phyloP scores from a whole-genome alignment of 768 basidiomycete species.

The Leccinum subtestaceum region DNA sequence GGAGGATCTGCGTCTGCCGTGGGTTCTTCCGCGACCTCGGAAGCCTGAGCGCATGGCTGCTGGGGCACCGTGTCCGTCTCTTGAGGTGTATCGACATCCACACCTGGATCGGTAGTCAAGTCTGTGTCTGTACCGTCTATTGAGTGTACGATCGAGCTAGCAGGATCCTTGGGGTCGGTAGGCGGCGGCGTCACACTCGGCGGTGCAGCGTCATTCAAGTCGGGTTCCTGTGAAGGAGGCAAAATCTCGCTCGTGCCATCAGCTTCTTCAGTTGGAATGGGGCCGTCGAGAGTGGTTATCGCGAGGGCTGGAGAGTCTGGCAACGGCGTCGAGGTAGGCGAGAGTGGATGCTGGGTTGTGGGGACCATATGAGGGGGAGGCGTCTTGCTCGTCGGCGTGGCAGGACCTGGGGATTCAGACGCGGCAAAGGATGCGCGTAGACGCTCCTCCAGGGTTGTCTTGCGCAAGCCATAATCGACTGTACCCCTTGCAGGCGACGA shows the following conservation, averaged over 20 bases:
- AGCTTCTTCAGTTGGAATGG: constrained; percentile 3
- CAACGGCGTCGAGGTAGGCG: constrained; percentile 43
- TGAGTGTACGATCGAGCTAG: not conserved
- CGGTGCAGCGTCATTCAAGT: not conserved
- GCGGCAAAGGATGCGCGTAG: constrained; percentile 62
- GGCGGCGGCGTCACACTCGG: not conserved
- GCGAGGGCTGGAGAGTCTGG: constrained; percentile 37
- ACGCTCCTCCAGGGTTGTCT: constrained; percentile 72
- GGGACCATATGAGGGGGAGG: constrained; percentile 33
- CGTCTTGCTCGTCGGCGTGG: constrained; percentile 44
- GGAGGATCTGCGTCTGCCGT: not conserved
- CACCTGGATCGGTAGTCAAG: not conserved
- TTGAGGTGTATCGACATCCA: not conserved
- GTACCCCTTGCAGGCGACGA: constrained; percentile 16
- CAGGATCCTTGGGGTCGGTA: not conserved
- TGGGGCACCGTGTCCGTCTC: not conserved
- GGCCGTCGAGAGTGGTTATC: not conserved
- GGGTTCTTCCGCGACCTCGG: not conserved
- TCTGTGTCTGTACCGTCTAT: not conserved
- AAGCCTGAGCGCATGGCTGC: not conserved
- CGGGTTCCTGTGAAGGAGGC: constrained; percentile 1
- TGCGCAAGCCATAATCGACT: constrained; percentile 34
- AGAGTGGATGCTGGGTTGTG: constrained; percentile 35
- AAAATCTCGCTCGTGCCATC: not conserved
- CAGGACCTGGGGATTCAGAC: constrained; percentile 50